These are phyloP conservation scores for Candida boidinii DNA, from an alignment of 805 yeast species.

Conservation along the genomic window DNA sequence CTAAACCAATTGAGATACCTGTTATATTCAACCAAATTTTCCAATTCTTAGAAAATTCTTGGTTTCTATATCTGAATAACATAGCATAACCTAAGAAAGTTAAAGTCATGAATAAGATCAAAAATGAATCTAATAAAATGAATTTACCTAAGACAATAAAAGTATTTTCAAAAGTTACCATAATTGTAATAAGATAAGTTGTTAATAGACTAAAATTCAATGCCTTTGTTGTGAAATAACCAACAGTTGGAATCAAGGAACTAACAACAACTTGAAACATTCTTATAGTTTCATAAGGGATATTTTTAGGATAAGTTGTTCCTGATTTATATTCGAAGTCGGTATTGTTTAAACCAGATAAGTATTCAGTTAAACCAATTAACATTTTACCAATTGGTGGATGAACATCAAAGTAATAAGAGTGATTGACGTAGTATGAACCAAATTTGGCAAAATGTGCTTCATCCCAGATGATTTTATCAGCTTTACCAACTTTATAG, in stretches of 20 bases:
- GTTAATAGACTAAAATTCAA: constrained; percentile 44
- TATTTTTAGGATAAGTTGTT: constrained; percentile 47
- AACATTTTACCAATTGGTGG: constrained; percentile 96
- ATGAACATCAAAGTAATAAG: constrained; percentile 92
- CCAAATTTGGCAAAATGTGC: constrained; percentile 96
- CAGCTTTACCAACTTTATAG: constrained; percentile 45
- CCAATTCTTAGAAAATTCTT: constrained; percentile 33
- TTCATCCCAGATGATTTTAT: constrained; percentile 79
- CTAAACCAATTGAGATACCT: constrained; percentile 72
- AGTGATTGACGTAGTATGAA: constrained; percentile 77
- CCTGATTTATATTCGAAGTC: constrained; percentile 64
- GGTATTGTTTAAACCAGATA: constrained; percentile 79
- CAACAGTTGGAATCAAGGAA: constrained; percentile 57
- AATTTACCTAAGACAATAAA: constrained; percentile 67
- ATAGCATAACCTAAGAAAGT: constrained; percentile 55
- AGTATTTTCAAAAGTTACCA: constrained; percentile 61
- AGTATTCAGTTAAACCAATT: constrained; percentile 77
- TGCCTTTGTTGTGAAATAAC: constrained; percentile 60
- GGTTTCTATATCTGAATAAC: constrained; percentile 37
- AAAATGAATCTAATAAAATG: constrained; percentile 68
- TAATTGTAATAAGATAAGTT: constrained; percentile 50
- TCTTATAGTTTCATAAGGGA: constrained; percentile 60
- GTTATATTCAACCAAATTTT: constrained; percentile 48
- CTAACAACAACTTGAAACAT: constrained; percentile 63
- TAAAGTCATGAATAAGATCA: constrained; percentile 65